These are phyloP conservation scores for Musa balbisiana DNA, from an alignment of 202 grass and related monocot species.

Conservation along the genomic window DNA sequence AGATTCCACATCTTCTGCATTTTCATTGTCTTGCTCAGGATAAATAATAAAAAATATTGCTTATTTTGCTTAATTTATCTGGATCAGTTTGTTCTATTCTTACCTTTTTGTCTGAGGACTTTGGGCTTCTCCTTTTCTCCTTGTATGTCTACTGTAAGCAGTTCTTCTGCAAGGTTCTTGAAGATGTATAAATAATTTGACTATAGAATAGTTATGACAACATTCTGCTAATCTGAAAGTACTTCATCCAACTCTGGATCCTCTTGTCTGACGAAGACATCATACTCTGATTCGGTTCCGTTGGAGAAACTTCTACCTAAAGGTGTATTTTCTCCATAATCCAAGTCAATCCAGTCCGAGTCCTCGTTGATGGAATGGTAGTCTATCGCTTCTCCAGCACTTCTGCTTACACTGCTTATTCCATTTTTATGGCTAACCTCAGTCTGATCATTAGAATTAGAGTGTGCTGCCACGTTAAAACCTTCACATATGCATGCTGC, in stretches of 20 bases:
- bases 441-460: slow-evolving; percentile 8
- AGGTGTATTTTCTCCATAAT: slow-evolving; percentile 40
- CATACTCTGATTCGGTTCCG: slow-evolving; percentile 29
- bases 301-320: slow-evolving; percentile 8
- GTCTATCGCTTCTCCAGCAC: slow-evolving; percentile 17
- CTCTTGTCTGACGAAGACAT: slow-evolving; percentile 24
- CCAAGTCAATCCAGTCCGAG: slow-evolving; percentile 36
- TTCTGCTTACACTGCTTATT: slow-evolving; percentile 14
- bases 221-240: slow-evolving; percentile 31
- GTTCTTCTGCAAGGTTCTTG: neutral
- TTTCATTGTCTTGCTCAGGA: too few relatives aligned
- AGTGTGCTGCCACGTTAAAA: neutral
- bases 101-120: neutral
- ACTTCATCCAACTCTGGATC: slow-evolving; percentile 49
- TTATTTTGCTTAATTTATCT: too few relatives aligned
- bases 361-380: slow-evolving; percentile 46
- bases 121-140: neutral
- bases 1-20: too few relatives aligned
- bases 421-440: neutral
- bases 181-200: neutral
- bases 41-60: too few relatives aligned
- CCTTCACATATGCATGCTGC: slow-evolving; percentile 66
- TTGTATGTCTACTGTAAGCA: neutral
- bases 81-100: neutral
- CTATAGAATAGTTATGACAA: neutral